Evolutionary conservation across 306 rosid species (phyloP).

Genomic region (Gynostemma pentaphyllum): DNA sequence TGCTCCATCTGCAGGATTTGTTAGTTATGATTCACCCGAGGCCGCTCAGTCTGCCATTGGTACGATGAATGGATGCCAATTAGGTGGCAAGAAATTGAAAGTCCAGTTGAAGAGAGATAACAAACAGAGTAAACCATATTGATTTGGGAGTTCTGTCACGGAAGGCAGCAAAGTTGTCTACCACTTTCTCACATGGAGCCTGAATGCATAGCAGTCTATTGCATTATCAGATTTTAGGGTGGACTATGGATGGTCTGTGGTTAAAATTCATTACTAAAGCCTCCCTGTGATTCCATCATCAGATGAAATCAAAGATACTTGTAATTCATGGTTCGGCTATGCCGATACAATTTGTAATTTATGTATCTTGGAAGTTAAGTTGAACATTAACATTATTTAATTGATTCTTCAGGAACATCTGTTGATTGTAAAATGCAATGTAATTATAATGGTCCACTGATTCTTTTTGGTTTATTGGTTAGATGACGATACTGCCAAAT

Average conservation of each 20-base stretch:
- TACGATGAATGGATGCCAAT: constrained; percentile 85
- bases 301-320: constrained; percentile 28
- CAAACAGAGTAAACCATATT: constrained; percentile 76
- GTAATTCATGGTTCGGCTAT: constrained; percentile 56
- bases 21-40: constrained; percentile 83
- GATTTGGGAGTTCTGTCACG: constrained; percentile 30
- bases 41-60: constrained; percentile 77
- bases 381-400: constrained; percentile 66
- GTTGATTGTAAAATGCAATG: constrained; percentile 36
- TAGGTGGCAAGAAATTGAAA: constrained; percentile 88
- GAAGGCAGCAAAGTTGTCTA: constrained; percentile 31
- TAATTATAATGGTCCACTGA: constrained; percentile 28
- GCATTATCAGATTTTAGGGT: constrained; percentile 21
- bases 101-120: constrained; percentile 99
- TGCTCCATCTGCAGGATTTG: constrained; percentile 65
- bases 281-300: constrained; percentile 26
- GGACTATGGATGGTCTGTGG: constrained; percentile 17
- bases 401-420: constrained; percentile 61
- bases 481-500: background rate
- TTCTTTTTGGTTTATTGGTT: constrained; percentile 21
- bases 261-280: constrained; percentile 17
- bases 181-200: constrained; percentile 12
- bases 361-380: constrained; percentile 62
- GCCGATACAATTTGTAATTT: constrained; percentile 75
- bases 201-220: constrained; percentile 13